Percentiles rank a stretch among this genome's conserved stretches.
phyloP scores from a whole-genome alignment of 352 stramenopile species.

The Pythium scleroteichum region DNA sequence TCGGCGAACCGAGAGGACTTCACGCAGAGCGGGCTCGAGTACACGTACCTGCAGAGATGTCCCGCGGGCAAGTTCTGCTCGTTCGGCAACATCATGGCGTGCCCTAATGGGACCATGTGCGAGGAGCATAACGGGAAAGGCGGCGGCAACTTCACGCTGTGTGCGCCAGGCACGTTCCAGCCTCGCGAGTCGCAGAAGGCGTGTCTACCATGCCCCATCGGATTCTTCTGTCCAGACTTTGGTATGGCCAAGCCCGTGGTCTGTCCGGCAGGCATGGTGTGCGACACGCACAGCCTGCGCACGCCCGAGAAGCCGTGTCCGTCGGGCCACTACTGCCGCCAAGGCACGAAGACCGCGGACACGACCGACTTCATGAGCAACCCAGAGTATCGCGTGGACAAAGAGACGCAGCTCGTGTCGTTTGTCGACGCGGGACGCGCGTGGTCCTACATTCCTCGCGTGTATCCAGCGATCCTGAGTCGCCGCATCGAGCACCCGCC shows the following conservation, averaged over 20 bases:
- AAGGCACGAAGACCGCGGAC: conserved; percentile 90
- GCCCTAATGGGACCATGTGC: conserved; percentile 90
- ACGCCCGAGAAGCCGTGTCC: conserved; percentile 85
- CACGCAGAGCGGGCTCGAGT: conserved; percentile 63
- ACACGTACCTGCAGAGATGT: conserved; percentile 74
- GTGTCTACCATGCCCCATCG: conserved; percentile 93
- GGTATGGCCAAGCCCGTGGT: conserved; percentile 89
- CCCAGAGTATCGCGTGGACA: conserved; percentile 54
- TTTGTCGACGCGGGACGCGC: conserved; percentile 52
- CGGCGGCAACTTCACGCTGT: conserved; percentile 93
- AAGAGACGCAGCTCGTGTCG: conserved; percentile 59
- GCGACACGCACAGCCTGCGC: conserved; percentile 85
- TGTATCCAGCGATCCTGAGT: conserved; percentile 50
- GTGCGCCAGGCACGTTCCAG: conserved; percentile 92
- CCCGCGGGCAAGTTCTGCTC: conserved; percentile 62
- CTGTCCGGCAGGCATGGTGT: conserved; percentile 93
- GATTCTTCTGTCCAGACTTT: conserved; percentile 93
- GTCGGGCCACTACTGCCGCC: conserved; percentile 92
- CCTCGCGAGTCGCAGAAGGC: conserved; percentile 67
- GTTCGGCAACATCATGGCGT: conserved; percentile 53
- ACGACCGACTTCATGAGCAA: conserved; percentile 65
- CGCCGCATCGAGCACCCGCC: conserved; percentile 69
- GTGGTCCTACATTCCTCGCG: conserved; percentile 52
- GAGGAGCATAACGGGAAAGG: conserved; percentile 25
- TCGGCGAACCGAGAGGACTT: conserved; percentile 87